Evolutionary conservation across 139 green algal species (phyloP), one percentile per base, ranked within the genome.

Genomic region (Auxenochlorella pyrenoidosa): DNA sequence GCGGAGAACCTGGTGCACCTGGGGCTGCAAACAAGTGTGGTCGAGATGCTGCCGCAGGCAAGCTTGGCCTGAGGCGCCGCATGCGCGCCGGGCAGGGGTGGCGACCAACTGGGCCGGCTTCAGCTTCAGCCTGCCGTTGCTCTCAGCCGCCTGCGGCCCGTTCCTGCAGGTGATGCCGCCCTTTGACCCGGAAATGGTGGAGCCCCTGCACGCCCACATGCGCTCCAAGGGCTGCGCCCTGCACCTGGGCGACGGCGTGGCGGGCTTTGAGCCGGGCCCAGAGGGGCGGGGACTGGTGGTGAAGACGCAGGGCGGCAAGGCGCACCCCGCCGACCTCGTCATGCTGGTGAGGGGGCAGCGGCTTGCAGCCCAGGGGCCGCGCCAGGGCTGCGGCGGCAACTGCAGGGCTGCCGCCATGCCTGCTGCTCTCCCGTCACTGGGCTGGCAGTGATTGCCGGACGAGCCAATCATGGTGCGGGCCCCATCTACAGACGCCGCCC

Each of bases 1-100:
- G 77, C 75, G 47, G 92, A 94, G 84, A 94, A 94, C 86, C 86
- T 94, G 43, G 84, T 91, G 58, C 86, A 93, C 75, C 87, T 86
- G 12, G 92, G 92, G 22, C 84, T 94, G 51, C 82, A 93, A 60
- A 85, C 82, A 8, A 87, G 65, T 5, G 75, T 93, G 44, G 60
- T 94, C 73, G 90, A 93, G 79, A 89, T 90, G 83, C 79, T 91
- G 86, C 78, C 82, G 16, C 91, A 93, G 91, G 91, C 47, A 58
- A 58, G 47, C 8, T 58, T 12, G 47, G 6, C 47, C 8, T 12
- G 12, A 6, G 12, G 47, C 47, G n/a, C n/a, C n/a, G n/a, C n/a
- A n/a, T n/a, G n/a, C n/a, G n/a, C n/a, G n/a, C n/a, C n/a, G n/a
- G n/a, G n/a, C n/a, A n/a, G n/a, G n/a, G n/a, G n/a, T n/a, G n/a